These are phyloP conservation scores for Erodium texanum DNA, from an alignment of 441 rosid genomes.

Conservation along the genomic window DNA sequence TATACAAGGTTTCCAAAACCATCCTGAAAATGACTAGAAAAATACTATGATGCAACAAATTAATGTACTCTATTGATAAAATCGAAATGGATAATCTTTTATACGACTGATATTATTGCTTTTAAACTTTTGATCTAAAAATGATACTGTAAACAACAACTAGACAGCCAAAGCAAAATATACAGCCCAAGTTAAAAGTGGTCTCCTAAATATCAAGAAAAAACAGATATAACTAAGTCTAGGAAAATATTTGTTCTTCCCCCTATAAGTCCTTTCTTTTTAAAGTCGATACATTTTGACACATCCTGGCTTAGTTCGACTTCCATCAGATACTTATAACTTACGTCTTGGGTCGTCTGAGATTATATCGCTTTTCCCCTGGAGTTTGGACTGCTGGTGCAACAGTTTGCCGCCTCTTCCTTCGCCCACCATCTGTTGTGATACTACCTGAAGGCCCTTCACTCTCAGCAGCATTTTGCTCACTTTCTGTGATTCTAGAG, in stretches of 20 bases:
- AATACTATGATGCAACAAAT: too few species aligned
- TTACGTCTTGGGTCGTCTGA: constrained; percentile 65
- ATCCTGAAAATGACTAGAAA: too few species aligned
- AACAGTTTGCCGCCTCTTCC: constrained; percentile 49
- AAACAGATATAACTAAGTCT: neutral
- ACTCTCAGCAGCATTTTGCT: constrained; percentile 51
- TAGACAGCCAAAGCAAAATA: neutral
- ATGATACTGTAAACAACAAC: neutral
- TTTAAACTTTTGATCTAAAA: neutral
- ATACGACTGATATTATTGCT: neutral
- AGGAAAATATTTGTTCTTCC: neutral
- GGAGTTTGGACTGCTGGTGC: constrained; percentile 36
- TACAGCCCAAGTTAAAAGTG: neutral
- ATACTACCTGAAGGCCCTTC: constrained; percentile 60
- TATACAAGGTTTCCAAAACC: too few species aligned
- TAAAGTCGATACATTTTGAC: neutral
- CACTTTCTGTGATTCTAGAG: constrained; percentile 37
- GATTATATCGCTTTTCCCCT: constrained; percentile 65
- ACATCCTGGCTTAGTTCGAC: neutral
- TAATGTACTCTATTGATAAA: neutral
- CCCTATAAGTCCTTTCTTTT: neutral
- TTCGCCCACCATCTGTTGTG: constrained; percentile 41
- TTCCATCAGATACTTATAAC: constrained; percentile 21
- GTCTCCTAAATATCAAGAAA: neutral
- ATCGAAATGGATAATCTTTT: neutral